A percentile compares a stretch with the other conserved stretches of the same genome.
Conservation (phyloP, 306 rosid genomes). For the Corylus heterophylla region DNA sequence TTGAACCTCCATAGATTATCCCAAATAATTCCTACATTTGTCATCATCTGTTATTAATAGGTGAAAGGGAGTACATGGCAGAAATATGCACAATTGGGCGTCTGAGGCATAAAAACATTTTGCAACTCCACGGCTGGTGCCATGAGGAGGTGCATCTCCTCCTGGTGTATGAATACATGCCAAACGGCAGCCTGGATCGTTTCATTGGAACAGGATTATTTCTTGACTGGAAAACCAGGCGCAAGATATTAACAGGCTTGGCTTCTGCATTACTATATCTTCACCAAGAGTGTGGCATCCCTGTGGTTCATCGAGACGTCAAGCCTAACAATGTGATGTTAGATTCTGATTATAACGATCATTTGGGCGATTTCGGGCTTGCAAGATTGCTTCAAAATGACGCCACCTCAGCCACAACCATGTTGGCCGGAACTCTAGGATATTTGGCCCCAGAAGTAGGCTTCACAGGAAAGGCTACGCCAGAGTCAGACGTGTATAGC, state of each 20-base stretch:
- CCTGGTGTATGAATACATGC: slow-evolving; percentile 58
- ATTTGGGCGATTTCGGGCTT: slow-evolving; percentile 58
- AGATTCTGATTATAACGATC: slow-evolving; percentile 41
- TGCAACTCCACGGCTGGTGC: slow-evolving; percentile 64
- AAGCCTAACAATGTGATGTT: slow-evolving; percentile 56
- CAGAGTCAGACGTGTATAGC: slow-evolving; percentile 56
- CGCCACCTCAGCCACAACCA: slow-evolving; percentile 32
- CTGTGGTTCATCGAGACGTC: slow-evolving; percentile 59
- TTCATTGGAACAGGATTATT: slow-evolving; percentile 38
- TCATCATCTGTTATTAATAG: slow-evolving; percentile 22
- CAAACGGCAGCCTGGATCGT: slow-evolving; percentile 54
- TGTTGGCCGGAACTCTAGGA: slow-evolving; percentile 50
- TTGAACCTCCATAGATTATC: no score
- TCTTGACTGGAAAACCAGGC: slow-evolving; percentile 53
- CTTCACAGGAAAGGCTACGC: slow-evolving; percentile 48
- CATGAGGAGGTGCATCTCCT: slow-evolving; percentile 36
- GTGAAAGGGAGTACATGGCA: slow-evolving; percentile 60
- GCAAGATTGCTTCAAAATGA: slow-evolving; percentile 51
- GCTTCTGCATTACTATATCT: slow-evolving; percentile 60
- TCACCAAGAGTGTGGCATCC: slow-evolving; percentile 59
- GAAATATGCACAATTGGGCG: slow-evolving; percentile 63
- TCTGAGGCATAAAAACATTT: slow-evolving; percentile 55
- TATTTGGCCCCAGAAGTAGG: slow-evolving; percentile 60
- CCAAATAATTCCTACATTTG: no score
- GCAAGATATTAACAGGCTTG: slow-evolving; percentile 48